A percentile compares a stretch with the other conserved stretches of the same genome.
Evolutionary conservation across 805 yeast genomes (phyloP).

Genomic region (Ogataea nitratoaversa): DNA sequence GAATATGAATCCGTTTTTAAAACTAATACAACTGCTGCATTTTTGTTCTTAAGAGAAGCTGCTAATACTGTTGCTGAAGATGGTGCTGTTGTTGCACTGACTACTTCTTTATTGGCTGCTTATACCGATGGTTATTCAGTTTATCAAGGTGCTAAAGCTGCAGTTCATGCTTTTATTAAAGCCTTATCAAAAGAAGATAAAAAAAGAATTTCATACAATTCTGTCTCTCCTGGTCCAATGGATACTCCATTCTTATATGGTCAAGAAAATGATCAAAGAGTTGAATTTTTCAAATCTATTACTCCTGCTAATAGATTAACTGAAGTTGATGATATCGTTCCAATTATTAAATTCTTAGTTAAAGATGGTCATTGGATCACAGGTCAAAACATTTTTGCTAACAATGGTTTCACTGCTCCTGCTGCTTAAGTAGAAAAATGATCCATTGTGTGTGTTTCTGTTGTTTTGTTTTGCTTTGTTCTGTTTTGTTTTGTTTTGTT

Average conservation of each 20-base stretch:
- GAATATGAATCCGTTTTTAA: conserved; percentile 54
- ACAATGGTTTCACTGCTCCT: conserved; percentile 65
- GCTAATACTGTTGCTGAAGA: conserved; percentile 44
- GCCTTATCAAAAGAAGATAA: conserved; percentile 52
- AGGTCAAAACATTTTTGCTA: conserved; percentile 63
- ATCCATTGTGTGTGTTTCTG: too few relatives aligned
- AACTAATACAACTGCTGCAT: conserved; percentile 56
- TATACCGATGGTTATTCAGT: conserved; percentile 49
- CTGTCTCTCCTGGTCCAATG: conserved; percentile 66
- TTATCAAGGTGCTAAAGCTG: conserved; percentile 56
- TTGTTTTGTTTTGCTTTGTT: too few relatives aligned
- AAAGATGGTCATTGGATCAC: conserved; percentile 68
- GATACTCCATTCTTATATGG: conserved; percentile 63
- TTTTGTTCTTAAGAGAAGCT: conserved; percentile 56
- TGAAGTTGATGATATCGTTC: conserved; percentile 56
- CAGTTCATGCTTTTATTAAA: conserved; percentile 51
- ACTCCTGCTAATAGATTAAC: conserved; percentile 50
- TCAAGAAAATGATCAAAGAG: conserved; percentile 50
- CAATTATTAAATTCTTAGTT: conserved; percentile 54
- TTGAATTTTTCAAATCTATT: conserved; percentile 52
- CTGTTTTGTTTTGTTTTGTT: too few relatives aligned
- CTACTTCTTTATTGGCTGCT: conserved; percentile 65
- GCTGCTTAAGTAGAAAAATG: conserved; percentile 2
- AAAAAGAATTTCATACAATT: conserved; percentile 46
- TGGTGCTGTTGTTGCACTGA: conserved; percentile 54